Evolutionary conservation across 2,329 filamentous ascomycete genomes (phyloP).

Genomic region (Basipetospora chlamydospora): DNA sequence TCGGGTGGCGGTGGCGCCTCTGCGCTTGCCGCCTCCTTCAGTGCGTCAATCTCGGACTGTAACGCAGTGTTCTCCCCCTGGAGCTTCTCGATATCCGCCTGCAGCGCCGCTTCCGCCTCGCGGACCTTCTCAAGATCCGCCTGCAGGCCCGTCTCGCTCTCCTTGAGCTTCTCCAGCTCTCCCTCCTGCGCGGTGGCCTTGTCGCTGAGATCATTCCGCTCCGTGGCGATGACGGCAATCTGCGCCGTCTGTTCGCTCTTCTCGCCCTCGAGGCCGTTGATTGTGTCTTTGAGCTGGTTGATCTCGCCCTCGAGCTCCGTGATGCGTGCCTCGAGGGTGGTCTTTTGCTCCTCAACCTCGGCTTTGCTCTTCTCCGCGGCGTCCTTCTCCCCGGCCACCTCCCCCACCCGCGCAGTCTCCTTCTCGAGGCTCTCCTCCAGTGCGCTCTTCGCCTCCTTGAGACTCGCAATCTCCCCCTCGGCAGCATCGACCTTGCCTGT

Average conservation of each 20-base stretch:
- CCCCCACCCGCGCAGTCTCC: background rate
- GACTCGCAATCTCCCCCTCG: background rate
- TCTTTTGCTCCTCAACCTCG: background rate
- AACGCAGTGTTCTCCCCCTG: background rate
- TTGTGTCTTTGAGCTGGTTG: background rate
- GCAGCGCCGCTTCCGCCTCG: background rate
- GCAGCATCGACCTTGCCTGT: background rate
- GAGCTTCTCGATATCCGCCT: background rate
- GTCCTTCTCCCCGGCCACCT: background rate
- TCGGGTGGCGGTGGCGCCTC: background rate
- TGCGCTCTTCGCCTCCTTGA: background rate
- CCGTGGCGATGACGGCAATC: background rate
- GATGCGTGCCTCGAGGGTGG: background rate
- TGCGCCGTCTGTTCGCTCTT: background rate
- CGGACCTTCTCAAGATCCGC: constrained; percentile 3
- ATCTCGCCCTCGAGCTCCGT: constrained; percentile 2
- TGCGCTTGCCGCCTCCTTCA: background rate
- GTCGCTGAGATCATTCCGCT: constrained; percentile 1
- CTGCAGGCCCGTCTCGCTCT: background rate
- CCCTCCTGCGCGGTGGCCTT: background rate
- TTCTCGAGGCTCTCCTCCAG: background rate
- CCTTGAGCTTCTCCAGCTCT: background rate
- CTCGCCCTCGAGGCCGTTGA: constrained; percentile 1
- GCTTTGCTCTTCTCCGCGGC: background rate
- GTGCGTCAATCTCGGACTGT: background rate